Conservation (phyloP, 1,139 yeast genomes). For the Kodamaea plutei region DNA sequence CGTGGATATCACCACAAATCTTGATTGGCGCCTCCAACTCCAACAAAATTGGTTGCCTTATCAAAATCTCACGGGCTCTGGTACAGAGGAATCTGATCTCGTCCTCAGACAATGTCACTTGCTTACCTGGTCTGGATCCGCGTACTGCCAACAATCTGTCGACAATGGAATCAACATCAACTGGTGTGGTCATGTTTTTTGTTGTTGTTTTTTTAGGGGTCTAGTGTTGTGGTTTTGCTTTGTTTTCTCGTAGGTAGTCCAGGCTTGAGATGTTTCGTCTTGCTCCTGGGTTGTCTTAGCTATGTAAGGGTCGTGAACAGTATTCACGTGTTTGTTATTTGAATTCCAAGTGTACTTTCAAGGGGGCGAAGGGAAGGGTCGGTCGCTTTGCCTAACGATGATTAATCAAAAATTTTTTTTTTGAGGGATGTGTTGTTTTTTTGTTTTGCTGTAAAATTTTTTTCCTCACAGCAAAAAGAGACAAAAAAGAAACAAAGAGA, state of each 20-base stretch:
- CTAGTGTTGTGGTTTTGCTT: too few species aligned
- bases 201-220: too few species aligned
- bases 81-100: constrained; percentile 96
- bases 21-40: constrained; percentile 97
- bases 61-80: constrained; percentile 95
- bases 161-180: constrained; percentile 94
- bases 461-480: too few species aligned
- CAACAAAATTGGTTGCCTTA: constrained; percentile 91
- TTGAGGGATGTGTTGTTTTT: constrained; percentile 1
- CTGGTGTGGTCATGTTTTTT: constrained; percentile 29
- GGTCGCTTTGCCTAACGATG: constrained; percentile 1
- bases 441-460: too few species aligned
- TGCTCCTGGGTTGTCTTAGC: too few species aligned
- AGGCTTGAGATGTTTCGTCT: too few species aligned
- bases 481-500: too few species aligned
- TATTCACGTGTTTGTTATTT: too few species aligned
- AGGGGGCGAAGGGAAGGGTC: too few species aligned
- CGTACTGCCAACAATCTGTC: constrained; percentile 96
- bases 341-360: too few species aligned
- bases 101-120: constrained; percentile 87
- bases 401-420: background rate
- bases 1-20: constrained; percentile 94
- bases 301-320: too few species aligned
- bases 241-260: too few species aligned
- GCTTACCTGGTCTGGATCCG: constrained; percentile 98